These are phyloP conservation scores for Aspergillus intermedius DNA, from an alignment of 2,329 filamentous ascomycete genomes.

Conservation along the genomic window DNA sequence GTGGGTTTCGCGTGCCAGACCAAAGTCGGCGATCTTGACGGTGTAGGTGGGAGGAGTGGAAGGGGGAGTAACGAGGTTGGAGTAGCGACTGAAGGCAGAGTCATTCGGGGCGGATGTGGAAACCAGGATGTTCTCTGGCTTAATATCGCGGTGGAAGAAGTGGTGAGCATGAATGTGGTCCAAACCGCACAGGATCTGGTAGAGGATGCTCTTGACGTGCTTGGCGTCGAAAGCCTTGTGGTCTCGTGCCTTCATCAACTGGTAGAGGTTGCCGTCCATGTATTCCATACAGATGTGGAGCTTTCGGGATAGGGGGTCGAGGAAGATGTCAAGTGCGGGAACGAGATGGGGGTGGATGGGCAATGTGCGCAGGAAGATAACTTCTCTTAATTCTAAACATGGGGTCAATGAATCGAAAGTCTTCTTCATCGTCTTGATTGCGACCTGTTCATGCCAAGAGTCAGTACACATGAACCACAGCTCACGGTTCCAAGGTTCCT, in stretches of 20 bases:
- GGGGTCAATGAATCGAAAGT: slow-evolving; percentile 87
- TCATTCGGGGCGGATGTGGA: slow-evolving; percentile 83
- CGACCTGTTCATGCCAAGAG: slow-evolving; percentile 56
- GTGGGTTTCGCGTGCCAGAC: slow-evolving; percentile 92
- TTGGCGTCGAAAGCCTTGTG: slow-evolving; percentile 86
- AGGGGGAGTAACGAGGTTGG: slow-evolving; percentile 84
- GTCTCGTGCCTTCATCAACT: slow-evolving; percentile 96
- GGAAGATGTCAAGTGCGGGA: slow-evolving; percentile 95
- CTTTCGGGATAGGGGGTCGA: slow-evolving; percentile 92
- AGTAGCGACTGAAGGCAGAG: slow-evolving; percentile 88
- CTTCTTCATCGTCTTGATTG: slow-evolving; percentile 99
- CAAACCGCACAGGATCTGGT: slow-evolving; percentile 90
- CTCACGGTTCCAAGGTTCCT: not conserved
- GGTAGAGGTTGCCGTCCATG: slow-evolving; percentile 98
- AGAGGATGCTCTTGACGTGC: slow-evolving; percentile 95
- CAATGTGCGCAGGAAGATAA: slow-evolving; percentile 88
- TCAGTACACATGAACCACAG: not conserved
- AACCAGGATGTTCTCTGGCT: slow-evolving; percentile 96
- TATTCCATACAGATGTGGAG: slow-evolving; percentile 99
- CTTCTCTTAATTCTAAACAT: slow-evolving; percentile 89
- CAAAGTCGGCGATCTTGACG: slow-evolving; percentile 98
- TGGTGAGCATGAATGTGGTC: slow-evolving; percentile 96
- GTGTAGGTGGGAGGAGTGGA: slow-evolving; percentile 90
- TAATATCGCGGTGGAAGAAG: slow-evolving; percentile 99
- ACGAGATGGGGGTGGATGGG: slow-evolving; percentile 86